Base-by-base conservation (phyloP, 1,284 basidiomycete species). In the Agroathelia rolfsii region DNA sequence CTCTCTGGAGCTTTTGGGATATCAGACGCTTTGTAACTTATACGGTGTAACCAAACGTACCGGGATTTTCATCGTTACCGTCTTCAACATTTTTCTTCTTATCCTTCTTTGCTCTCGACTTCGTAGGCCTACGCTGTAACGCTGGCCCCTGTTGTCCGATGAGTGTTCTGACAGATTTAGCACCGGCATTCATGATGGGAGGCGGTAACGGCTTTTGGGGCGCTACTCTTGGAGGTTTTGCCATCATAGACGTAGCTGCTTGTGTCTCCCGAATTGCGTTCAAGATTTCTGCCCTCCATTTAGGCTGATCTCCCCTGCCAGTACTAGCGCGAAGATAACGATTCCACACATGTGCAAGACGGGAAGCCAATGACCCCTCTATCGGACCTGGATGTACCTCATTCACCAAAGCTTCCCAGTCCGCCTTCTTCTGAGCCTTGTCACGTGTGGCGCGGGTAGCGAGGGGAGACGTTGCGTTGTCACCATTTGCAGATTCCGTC, bases 261-360 rank as follows among this genome's bases (percentile, higher is more conserved):
- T 64, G 60, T 2, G 69, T 65, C 41, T 80, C 75, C 34, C 56
- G 62, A 21, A 81, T 53, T n/a, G 72, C 69, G 21, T 63, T 52
- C 27, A 43, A 42, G 24, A 84, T 66, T 45, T 77, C 69, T 17
- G 51, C 55, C 49, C 77, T 74, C 81, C 81, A 84, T 49, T 68
- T 70, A 20, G 52, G 46, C 6, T 51, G 46, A 37, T 76, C 64
- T n/a, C n/a, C n/a, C 34, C 59, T 66, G 6, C 59, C 59, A 4
- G 63, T 58, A n/a, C 63, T 61, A 2, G 70, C 64, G 41, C 74
- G 68, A 36, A 82, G 37, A 46, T 72, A 84, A 24, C 65, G 64
- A 10, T 48, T 56, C 20, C 64, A 66, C 14, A 84, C 55, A 10
- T 66, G 59, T 13, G 66, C 62, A 6, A 82, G 51, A 15, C 75